phyloP scores from a whole-genome alignment of 2,329 filamentous ascomycete genomes.

The Colletotrichum chrysophilum region DNA sequence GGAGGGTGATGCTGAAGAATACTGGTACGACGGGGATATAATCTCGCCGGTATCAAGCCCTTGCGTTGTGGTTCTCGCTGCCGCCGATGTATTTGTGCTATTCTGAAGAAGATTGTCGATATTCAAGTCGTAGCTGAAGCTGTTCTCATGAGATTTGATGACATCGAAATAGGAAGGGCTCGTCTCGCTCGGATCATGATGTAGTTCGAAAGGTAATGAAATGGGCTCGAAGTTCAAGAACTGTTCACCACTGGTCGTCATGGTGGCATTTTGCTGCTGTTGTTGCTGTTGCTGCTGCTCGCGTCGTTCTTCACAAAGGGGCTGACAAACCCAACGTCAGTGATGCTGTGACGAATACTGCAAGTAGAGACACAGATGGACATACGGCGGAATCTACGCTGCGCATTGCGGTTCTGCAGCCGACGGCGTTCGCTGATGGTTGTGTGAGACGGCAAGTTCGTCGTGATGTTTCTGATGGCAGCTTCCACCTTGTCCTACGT shows the following conservation, averaged over 20 bases:
- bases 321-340: neutral
- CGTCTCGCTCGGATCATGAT: neutral
- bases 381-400: neutral
- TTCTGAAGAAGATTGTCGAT: neutral
- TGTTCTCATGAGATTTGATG: neutral
- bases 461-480: neutral
- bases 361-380: neutral
- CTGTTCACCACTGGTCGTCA: neutral
- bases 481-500: neutral
- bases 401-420: neutral
- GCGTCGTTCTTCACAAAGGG: neutral
- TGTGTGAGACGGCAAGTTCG: neutral
- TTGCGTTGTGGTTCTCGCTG: neutral
- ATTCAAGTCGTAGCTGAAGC: neutral
- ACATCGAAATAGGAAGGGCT: neutral
- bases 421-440: neutral
- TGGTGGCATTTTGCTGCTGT: neutral
- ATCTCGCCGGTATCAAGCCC: neutral
- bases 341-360: neutral
- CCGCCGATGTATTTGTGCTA: neutral
- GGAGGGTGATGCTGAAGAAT: neutral
- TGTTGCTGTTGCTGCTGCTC: neutral
- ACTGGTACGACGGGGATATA: neutral
- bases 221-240: neutral
- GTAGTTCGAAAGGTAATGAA: neutral